Evolutionary conservation across 2,329 filamentous ascomycete species (phyloP).

Genomic region (Sporothrix curviconia): DNA sequence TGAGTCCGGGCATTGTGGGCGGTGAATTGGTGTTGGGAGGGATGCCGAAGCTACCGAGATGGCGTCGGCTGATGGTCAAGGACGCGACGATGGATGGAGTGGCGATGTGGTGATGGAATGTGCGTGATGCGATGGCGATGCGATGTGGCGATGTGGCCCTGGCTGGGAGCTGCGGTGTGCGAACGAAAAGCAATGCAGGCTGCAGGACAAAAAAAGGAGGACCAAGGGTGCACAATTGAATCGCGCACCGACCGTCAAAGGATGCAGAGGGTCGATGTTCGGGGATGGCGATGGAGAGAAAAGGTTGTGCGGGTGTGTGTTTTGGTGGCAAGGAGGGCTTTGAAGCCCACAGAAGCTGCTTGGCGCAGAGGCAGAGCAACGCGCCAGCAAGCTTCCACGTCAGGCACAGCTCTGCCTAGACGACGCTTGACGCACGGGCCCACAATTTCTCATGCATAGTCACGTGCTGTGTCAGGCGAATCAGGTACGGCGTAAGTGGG

Average conservation of each 20-base stretch:
- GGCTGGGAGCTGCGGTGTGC: too few species aligned
- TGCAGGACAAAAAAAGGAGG: background rate
- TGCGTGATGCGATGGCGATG: too few species aligned
- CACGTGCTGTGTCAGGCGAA: background rate
- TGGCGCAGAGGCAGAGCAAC: slow-evolving; percentile 1
- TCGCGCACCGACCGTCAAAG: background rate
- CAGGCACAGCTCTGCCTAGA: slow-evolving; percentile 34
- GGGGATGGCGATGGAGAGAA: background rate
- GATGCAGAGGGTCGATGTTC: background rate
- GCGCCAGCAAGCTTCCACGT: slow-evolving; percentile 14
- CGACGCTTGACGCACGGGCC: slow-evolving; percentile 3
- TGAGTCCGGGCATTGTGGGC: slow-evolving; percentile 75
- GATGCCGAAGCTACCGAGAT: too few species aligned
- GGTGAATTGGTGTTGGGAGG: background rate
- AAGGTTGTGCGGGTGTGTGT: background rate
- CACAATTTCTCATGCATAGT: background rate
- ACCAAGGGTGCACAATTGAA: background rate
- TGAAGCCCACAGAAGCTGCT: slow-evolving; percentile 3
- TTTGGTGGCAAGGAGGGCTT: background rate
- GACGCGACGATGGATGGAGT: background rate
- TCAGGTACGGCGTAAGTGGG: too few species aligned
- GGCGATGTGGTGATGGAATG: background rate
- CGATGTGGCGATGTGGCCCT: background rate
- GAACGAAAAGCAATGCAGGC: background rate
- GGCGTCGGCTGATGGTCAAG: too few species aligned